phyloP scores from a whole-genome alignment of 78 protist species.

The Salpingoeca rosetta region DNA sequence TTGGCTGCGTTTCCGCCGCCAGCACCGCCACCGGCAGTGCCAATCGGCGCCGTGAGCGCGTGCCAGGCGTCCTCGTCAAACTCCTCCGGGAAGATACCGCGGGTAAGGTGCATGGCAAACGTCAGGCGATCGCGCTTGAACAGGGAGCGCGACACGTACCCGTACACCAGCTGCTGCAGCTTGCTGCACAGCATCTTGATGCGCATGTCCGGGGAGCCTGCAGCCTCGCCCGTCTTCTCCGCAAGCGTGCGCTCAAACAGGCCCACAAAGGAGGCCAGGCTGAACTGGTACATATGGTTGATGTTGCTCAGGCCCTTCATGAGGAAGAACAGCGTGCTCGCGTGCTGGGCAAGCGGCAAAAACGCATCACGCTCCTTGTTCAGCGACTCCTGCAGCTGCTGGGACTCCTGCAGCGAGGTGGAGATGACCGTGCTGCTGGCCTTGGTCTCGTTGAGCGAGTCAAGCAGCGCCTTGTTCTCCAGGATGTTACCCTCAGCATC shows the following conservation, averaged over 20 bases:
- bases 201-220: constrained; percentile 4
- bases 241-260: constrained; percentile 18
- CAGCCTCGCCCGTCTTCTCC: background rate
- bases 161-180: constrained; percentile 11
- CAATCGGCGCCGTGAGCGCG: constrained; percentile 7
- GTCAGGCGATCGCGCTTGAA: constrained; percentile 67
- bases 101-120: constrained; percentile 51
- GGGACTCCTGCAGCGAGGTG: constrained; percentile 37
- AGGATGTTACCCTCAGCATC: constrained; percentile 50
- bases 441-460: constrained; percentile 61
- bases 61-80: constrained; percentile 26
- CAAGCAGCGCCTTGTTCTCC: constrained; percentile 66
- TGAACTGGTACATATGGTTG: constrained; percentile 69
- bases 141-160: constrained; percentile 42
- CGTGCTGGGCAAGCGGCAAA: constrained; percentile 45
- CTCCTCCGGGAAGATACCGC: constrained; percentile 18
- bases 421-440: constrained; percentile 16
- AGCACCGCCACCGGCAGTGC: too few species aligned
- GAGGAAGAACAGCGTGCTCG: constrained; percentile 51
- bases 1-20: background rate
- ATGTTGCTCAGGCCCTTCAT: constrained; percentile 35
- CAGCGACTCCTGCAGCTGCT: constrained; percentile 29
- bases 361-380: constrained; percentile 66
- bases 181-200: background rate
- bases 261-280: constrained; percentile 33